phyloP scores from a whole-genome alignment of 805 yeast species.

The Peterozyma toletana region DNA sequence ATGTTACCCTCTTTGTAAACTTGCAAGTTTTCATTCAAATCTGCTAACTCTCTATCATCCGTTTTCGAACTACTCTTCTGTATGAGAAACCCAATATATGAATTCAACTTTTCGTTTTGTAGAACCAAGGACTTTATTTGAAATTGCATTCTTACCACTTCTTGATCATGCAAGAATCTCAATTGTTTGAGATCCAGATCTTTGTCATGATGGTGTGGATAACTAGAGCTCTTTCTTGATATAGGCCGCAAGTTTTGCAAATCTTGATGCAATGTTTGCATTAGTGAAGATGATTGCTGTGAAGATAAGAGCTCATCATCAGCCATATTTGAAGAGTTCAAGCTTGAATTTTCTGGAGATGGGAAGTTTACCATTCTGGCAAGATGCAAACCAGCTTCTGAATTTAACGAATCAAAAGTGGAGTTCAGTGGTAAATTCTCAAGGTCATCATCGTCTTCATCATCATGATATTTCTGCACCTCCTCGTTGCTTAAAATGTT shows the following conservation, averaged over 20 bases:
- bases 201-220: no score
- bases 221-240: no score
- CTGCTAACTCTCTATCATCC: conserved; percentile 1
- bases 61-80: conserved; percentile 34
- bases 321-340: conserved; percentile 1
- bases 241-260: neutral
- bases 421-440: neutral
- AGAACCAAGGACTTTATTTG: conserved; percentile 45
- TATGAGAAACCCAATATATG: conserved; percentile 49
- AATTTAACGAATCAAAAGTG: neutral
- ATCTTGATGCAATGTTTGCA: neutral
- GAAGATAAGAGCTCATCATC: neutral
- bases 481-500: conserved; percentile 11
- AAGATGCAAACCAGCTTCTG: neutral
- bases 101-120: conserved; percentile 48
- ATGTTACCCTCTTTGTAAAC: conserved; percentile 9
- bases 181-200: no score
- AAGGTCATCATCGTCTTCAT: neutral
- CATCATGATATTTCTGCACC: neutral
- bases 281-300: conserved; percentile 3
- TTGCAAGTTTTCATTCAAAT: conserved; percentile 18
- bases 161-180: conserved; percentile 26
- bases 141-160: conserved; percentile 42
- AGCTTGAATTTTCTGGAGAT: neutral
- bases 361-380: neutral